Evolutionary conservation across 2,329 filamentous ascomycete species (phyloP).

Genomic region (Fusarium sp.): DNA sequence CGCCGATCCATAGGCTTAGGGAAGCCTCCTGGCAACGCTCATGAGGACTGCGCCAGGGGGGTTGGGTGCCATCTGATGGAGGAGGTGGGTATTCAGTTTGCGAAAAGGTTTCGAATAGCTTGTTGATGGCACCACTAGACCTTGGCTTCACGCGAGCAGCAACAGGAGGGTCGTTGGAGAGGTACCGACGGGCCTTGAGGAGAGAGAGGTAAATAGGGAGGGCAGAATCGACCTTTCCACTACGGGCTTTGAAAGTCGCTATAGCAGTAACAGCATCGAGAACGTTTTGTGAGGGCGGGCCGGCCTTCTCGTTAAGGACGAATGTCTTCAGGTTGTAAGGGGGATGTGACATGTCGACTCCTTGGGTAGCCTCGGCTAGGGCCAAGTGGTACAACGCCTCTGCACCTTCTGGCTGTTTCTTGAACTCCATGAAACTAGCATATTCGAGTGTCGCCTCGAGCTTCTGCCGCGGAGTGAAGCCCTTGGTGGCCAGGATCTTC

Average conservation of each 20-base stretch:
- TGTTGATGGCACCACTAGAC: slow-evolving; percentile 37
- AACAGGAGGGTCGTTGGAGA: slow-evolving; percentile 55
- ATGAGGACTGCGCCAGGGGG: slow-evolving; percentile 72
- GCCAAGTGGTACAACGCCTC: slow-evolving; percentile 81
- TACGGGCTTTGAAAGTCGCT: slow-evolving; percentile 81
- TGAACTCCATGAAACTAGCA: slow-evolving; percentile 87
- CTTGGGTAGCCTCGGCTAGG: slow-evolving; percentile 77
- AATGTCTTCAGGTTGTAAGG: slow-evolving; percentile 72
- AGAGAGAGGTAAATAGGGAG: slow-evolving; percentile 89
- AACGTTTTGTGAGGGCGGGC: slow-evolving; percentile 77
- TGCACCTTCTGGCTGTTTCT: slow-evolving; percentile 73
- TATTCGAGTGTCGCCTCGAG: slow-evolving; percentile 86
- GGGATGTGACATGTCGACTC: slow-evolving; percentile 57
- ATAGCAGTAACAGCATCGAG: slow-evolving; percentile 81
- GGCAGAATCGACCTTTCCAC: slow-evolving; percentile 74
- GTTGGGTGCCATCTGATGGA: slow-evolving; percentile 76
- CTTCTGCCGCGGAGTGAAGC: slow-evolving; percentile 82
- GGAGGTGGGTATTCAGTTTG: slow-evolving; percentile 77
- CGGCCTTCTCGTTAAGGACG: slow-evolving; percentile 71
- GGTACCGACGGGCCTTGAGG: slow-evolving; percentile 80
- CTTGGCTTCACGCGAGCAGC: slow-evolving; percentile 15
- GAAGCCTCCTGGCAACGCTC: slow-evolving; percentile 87
- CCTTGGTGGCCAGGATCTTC: slow-evolving; percentile 82
- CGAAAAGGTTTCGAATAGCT: slow-evolving; percentile 46
- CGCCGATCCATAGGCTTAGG: slow-evolving; percentile 90